Base-by-base conservation (phyloP, 306 rosid genomes). In the Cucurbita moschata region DNA sequence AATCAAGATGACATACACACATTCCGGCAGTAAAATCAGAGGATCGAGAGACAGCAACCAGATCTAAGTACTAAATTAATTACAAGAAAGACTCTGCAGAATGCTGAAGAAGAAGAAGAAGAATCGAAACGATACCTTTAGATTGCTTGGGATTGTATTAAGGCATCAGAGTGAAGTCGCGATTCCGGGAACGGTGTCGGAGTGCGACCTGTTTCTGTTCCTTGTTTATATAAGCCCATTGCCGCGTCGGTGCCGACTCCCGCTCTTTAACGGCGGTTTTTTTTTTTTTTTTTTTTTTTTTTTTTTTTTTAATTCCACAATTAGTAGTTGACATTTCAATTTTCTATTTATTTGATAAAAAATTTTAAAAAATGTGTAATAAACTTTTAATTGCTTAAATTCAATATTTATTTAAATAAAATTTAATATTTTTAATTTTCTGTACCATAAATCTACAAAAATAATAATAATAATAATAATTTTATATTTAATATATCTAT, bases 201-300 rank as follows among this genome's bases (percentile, higher is more conserved):
- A 70, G 44, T 69, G 60, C 57, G 56, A 4, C 44, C 55, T 6
- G 69, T 54, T 81, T 81, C 87, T 78, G 80, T 84, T 82, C 38
- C 83, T 46, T 62, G 50, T 6, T 80, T 84, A 77, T 79, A 47
- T 69, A 87, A 86, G 85, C 64, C 42, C 65, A 50, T 46, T 19
- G 77, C 62, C 72, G 75, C 86, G 90, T 92, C 89, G 86, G 88
- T 84, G 65, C 74, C 78, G 77, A 78, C 95, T 62, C 84, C 82
- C 92, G 92, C 83, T 79, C 73, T 67, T 71, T 89, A 63, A 88
- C 94, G 89, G 75, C n/a, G 19, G 54, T 5, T 50, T 50, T 50
- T 50, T 43, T n/a, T 7, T 0, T 8, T 13, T 14, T 7, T 9
- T 42, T 26, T 3, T 30, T 30, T 7, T 0, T 9, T 40, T 8